Conservation (phyloP, 495 filamentous ascomycete genomes). For the Neurospora cerealis region DNA sequence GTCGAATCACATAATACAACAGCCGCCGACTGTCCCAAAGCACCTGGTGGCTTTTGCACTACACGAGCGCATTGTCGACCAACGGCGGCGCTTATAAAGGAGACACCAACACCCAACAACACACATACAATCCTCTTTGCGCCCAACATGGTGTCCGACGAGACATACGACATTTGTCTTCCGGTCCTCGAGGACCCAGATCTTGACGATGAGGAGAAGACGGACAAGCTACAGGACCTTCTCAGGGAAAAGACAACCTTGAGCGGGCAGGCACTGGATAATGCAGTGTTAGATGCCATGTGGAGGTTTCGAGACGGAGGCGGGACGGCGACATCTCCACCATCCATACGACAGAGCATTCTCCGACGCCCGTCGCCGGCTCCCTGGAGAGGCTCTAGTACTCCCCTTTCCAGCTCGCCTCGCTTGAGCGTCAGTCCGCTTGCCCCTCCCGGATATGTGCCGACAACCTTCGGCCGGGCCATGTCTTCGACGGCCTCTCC, state of each 20-base stretch:
- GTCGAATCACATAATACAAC: neutral
- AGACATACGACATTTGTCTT: constrained; percentile 81
- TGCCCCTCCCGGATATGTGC: constrained; percentile 72
- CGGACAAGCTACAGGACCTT: constrained; percentile 81
- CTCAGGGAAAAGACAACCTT: constrained; percentile 70
- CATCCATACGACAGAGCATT: constrained; percentile 72
- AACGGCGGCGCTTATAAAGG: neutral
- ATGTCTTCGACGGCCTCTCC: constrained; percentile 75
- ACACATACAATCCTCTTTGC: neutral
- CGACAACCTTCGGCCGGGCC: constrained; percentile 59
- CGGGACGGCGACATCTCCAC: constrained; percentile 67
- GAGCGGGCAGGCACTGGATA: constrained; percentile 70
- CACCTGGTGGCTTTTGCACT: neutral
- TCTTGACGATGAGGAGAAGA: constrained; percentile 91
- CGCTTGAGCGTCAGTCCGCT: constrained; percentile 71
- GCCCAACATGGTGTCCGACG: constrained; percentile 74
- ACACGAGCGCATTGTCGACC: constrained; percentile 5
- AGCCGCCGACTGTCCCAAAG: neutral
- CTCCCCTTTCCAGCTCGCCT: constrained; percentile 67
- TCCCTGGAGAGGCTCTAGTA: constrained; percentile 76
- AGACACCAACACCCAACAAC: neutral
- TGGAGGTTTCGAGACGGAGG: constrained; percentile 81
- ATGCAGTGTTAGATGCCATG: constrained; percentile 80
- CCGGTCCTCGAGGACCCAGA: constrained; percentile 73
- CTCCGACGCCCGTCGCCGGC: constrained; percentile 86